Evolutionary conservation across 768 basidiomycete species (phyloP).

Genomic region (Suillus hirtellus): DNA sequence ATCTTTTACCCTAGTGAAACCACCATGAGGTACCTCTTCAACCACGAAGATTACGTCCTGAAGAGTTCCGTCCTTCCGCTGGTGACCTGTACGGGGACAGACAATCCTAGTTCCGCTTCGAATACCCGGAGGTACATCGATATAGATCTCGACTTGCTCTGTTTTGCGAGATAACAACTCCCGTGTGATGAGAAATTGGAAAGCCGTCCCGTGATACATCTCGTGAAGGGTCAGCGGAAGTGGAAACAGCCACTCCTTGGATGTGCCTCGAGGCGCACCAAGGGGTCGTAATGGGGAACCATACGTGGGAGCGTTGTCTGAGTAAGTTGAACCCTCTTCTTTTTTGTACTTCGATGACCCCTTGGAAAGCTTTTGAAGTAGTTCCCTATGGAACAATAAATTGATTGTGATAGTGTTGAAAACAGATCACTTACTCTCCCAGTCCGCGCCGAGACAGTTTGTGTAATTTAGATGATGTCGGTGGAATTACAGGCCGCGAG

Average conservation of each 20-base stretch:
- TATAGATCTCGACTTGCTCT: slow-evolving; percentile 56
- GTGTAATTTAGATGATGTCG: slow-evolving; percentile 23
- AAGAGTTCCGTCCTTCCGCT: slow-evolving; percentile 51
- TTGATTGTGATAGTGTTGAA: slow-evolving; percentile 2
- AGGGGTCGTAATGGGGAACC: slow-evolving; percentile 41
- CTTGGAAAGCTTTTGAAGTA: slow-evolving; percentile 29
- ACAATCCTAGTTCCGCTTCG: slow-evolving; percentile 59
- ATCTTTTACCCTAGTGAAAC: slow-evolving; percentile 56
- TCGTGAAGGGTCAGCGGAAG: slow-evolving; percentile 63
- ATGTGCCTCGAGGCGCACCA: slow-evolving; percentile 40
- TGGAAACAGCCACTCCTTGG: slow-evolving; percentile 69
- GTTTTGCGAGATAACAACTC: slow-evolving; percentile 48
- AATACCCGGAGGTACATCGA: slow-evolving; percentile 64
- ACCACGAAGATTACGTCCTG: slow-evolving; percentile 71
- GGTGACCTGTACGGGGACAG: slow-evolving; percentile 67
- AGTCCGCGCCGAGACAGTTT: slow-evolving; percentile 26
- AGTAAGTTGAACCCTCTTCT: slow-evolving; percentile 12
- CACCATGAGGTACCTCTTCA: slow-evolving; percentile 56
- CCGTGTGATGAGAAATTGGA: slow-evolving; percentile 61
- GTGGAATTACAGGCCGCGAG: slow-evolving; percentile 32
- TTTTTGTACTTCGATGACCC: slow-evolving; percentile 14
- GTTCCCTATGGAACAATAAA: slow-evolving; percentile 25
- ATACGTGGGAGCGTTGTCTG: slow-evolving; percentile 25
- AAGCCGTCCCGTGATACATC: slow-evolving; percentile 54
- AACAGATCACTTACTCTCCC: slow-evolving; percentile 27